These are phyloP conservation scores for Phytophthora pistaciae DNA, from an alignment of 352 stramenopile species.

Conservation along the genomic window DNA sequence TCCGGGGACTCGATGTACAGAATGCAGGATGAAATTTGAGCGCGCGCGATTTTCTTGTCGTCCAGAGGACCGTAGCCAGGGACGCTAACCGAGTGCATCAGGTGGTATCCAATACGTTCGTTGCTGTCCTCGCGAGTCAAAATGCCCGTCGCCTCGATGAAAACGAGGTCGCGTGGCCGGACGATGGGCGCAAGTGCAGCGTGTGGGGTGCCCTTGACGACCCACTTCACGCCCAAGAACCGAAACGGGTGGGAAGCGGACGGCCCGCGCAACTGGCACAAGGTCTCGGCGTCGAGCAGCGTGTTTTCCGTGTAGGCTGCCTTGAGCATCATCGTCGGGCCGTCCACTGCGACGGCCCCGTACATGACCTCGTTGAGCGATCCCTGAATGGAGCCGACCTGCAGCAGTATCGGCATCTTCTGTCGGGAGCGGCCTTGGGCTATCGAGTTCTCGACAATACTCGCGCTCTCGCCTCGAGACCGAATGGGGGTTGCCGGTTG, in stretches of 20 bases:
- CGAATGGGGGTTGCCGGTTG: constrained; percentile 29
- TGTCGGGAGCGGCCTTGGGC: constrained; percentile 31
- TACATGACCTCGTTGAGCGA: constrained; percentile 76
- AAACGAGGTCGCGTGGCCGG: constrained; percentile 49
- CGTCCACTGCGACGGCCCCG: constrained; percentile 53
- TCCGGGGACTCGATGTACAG: constrained; percentile 45
- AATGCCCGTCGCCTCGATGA: constrained; percentile 52
- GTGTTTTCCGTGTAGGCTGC: constrained; percentile 59
- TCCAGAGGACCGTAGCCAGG: constrained; percentile 42
- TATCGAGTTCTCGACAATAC: constrained; percentile 15
- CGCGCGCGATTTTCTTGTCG: constrained; percentile 45
- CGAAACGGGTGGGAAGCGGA: constrained; percentile 45
- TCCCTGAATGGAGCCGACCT: constrained; percentile 46
- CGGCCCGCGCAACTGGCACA: constrained; percentile 55
- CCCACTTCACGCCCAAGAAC: constrained; percentile 63
- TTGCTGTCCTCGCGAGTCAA: constrained; percentile 29
- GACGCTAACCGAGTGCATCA: constrained; percentile 58
- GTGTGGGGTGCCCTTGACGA: constrained; percentile 48
- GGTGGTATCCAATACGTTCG: constrained; percentile 53
- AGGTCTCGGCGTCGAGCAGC: constrained; percentile 56
- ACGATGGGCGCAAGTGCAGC: constrained; percentile 28
- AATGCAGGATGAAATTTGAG: constrained; percentile 45
- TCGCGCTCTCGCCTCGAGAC: constrained; percentile 17
- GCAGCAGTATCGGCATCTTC: constrained; percentile 44
- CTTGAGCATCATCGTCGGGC: constrained; percentile 56